phyloP scores from a whole-genome alignment of 140 eudicot species.

The Cichorium intybus region DNA sequence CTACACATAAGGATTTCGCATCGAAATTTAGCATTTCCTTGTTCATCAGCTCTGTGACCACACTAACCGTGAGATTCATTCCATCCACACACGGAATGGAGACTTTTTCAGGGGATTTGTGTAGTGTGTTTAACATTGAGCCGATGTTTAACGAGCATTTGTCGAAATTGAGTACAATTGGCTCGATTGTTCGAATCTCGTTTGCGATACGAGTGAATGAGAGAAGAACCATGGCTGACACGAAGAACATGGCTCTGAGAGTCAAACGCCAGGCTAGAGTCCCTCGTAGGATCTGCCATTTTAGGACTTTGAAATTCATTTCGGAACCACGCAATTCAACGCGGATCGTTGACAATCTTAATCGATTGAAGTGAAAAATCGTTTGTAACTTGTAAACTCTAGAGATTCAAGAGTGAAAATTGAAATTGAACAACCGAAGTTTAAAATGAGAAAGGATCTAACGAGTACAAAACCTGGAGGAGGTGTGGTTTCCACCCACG shows the following conservation, averaged over 20 bases:
- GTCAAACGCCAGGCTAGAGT: constrained; percentile 63
- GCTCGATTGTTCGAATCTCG: constrained; percentile 44
- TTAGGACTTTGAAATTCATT: constrained; percentile 54
- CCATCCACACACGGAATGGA: constrained; percentile 32
- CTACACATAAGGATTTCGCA: constrained; percentile 64
- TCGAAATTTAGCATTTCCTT: constrained; percentile 50
- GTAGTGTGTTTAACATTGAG: constrained; percentile 23
- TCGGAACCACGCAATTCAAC: background rate
- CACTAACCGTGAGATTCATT: constrained; percentile 47
- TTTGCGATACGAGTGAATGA: constrained; percentile 54
- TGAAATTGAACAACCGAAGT: constrained; percentile 18
- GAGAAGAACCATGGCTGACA: constrained; percentile 44
- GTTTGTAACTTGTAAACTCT: background rate
- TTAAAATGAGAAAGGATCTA: constrained; percentile 13
- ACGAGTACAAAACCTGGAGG: constrained; percentile 96
- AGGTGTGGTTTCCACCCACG: constrained; percentile 99
- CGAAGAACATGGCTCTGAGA: constrained; percentile 48
- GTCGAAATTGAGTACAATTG: constrained; percentile 31
- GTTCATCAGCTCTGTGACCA: constrained; percentile 63
- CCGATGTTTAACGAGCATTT: constrained; percentile 51
- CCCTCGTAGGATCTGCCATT: constrained; percentile 74
- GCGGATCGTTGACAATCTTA: background rate
- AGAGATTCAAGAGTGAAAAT: constrained; percentile 17
- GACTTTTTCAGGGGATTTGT: constrained; percentile 17
- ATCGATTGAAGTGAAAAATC: background rate